These are phyloP conservation scores for Metarhizium album DNA, from an alignment of 2,329 filamentous ascomycete genomes.

Conservation along the genomic window DNA sequence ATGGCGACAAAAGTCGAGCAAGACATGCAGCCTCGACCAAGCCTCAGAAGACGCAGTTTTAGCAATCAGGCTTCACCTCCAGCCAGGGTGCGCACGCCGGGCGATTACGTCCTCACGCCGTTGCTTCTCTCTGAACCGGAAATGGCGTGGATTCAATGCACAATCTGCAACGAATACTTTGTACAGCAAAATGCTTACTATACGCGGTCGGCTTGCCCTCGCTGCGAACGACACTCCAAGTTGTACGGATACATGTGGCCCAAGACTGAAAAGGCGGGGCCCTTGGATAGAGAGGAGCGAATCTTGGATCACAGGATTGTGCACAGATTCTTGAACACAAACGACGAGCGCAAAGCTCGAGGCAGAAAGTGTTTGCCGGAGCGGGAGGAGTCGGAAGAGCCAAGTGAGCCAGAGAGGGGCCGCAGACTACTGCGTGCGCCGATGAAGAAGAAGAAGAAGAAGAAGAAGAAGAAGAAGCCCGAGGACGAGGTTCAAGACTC, in stretches of 20 bases:
- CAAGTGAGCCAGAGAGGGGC: constrained; percentile 13
- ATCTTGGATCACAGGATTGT: constrained; percentile 79
- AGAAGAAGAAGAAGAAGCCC: constrained; percentile 8
- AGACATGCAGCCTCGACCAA: constrained; percentile 11
- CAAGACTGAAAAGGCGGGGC: constrained; percentile 76
- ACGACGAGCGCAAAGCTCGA: constrained; percentile 51
- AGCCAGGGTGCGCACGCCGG: constrained; percentile 42
- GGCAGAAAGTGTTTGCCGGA: constrained; percentile 26
- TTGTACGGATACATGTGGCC: constrained; percentile 94
- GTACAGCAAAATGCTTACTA: constrained; percentile 83
- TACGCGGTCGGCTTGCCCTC: constrained; percentile 74
- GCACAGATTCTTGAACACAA: constrained; percentile 67
- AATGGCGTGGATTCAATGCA: constrained; percentile 83
- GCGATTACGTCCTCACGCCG: constrained; percentile 75
- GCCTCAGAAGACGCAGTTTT: constrained; percentile 23
- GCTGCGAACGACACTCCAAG: constrained; percentile 92
- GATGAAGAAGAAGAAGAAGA: constrained; percentile 10
- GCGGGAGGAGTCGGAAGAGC: constrained; percentile 16
- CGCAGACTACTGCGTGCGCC: neutral
- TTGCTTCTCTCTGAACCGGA: constrained; percentile 62
- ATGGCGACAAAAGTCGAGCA: constrained; percentile 3
- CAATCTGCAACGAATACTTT: constrained; percentile 70
- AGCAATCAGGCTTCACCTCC: constrained; percentile 24
- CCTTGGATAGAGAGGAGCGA: constrained; percentile 58
- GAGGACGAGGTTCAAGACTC: neutral